phyloP scores from a whole-genome alignment of 805 yeast genomes.

The Nakazawaea ambrosiae region DNA sequence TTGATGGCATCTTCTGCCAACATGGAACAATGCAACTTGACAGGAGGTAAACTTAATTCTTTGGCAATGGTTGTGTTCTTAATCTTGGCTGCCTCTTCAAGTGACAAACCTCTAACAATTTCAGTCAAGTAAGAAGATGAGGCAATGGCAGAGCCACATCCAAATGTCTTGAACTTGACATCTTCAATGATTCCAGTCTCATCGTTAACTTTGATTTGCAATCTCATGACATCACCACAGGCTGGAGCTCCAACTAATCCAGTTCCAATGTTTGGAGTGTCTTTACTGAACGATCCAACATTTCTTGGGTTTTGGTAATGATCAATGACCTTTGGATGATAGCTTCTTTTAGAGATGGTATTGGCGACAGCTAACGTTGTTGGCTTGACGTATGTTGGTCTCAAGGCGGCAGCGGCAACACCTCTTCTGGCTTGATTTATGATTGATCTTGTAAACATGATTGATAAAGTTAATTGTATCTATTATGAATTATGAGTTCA shows the following conservation, averaged over 20 bases:
- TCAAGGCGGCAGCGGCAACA: not conserved
- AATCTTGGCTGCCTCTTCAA: slow-evolving; percentile 89
- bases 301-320: slow-evolving; percentile 96
- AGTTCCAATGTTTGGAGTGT: slow-evolving; percentile 75
- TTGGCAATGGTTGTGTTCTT: slow-evolving; percentile 93
- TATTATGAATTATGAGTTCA: too few relatives aligned
- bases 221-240: slow-evolving; percentile 98
- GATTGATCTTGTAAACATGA: slow-evolving; percentile 1
- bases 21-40: slow-evolving; percentile 96
- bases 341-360: slow-evolving; percentile 29
- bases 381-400: not conserved
- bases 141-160: slow-evolving; percentile 99
- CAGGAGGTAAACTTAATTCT: slow-evolving; percentile 93
- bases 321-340: slow-evolving; percentile 91
- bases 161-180: slow-evolving; percentile 96
- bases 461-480: too few relatives aligned
- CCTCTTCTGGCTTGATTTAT: not conserved
- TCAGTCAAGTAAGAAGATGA: slow-evolving; percentile 93
- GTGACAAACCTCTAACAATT: slow-evolving; percentile 86
- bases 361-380: not conserved
- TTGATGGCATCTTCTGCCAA: slow-evolving; percentile 98
- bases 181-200: slow-evolving; percentile 86
- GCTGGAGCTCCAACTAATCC: slow-evolving; percentile 99
- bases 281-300: slow-evolving; percentile 88
- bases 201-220: slow-evolving; percentile 90